These are phyloP conservation scores for Halophytophthora polymorphica DNA, from an alignment of 352 stramenopile genomes.

Conservation along the genomic window DNA sequence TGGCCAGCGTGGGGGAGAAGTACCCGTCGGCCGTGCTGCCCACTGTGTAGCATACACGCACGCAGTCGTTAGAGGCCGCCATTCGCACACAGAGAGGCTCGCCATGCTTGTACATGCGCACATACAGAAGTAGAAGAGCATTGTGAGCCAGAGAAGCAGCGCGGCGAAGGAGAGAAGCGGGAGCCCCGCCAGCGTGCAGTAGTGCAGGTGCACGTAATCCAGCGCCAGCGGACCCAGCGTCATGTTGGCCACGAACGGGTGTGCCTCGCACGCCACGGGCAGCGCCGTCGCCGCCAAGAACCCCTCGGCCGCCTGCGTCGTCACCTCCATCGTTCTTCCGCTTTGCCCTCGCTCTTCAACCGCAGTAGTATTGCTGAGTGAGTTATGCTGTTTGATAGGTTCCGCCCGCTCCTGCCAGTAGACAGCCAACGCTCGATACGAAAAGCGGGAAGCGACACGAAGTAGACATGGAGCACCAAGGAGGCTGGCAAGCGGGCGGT, in stretches of 20 bases:
- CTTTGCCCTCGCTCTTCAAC: too few relatives aligned
- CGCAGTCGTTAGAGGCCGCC: slow-evolving; percentile 4
- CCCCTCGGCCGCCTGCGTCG: not conserved
- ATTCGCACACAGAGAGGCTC: not conserved
- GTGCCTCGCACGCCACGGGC: slow-evolving; percentile 20
- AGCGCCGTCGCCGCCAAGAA: not conserved
- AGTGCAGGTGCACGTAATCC: slow-evolving; percentile 82
- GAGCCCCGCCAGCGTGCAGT: slow-evolving; percentile 46
- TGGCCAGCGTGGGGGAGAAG: slow-evolving; percentile 95
- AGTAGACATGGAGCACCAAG: slow-evolving; percentile 11
- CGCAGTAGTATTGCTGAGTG: too few relatives aligned
- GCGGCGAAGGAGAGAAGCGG: slow-evolving; percentile 49
- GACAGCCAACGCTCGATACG: too few relatives aligned
- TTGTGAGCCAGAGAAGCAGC: slow-evolving; percentile 63
- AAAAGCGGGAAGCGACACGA: not conserved
- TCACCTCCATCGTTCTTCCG: not conserved
- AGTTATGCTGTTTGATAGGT: too few relatives aligned
- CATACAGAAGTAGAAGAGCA: slow-evolving; percentile 84
- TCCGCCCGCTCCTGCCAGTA: too few relatives aligned
- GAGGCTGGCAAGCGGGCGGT: slow-evolving; percentile 4
- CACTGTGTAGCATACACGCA: slow-evolving; percentile 48
- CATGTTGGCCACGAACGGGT: slow-evolving; percentile 49
- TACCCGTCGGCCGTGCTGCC: slow-evolving; percentile 97
- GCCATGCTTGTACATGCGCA: slow-evolving; percentile 1
- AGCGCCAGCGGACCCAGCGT: slow-evolving; percentile 70